Base-by-base conservation (phyloP, 73 alveolate species). In the Tetrahymena elliotti region DNA sequence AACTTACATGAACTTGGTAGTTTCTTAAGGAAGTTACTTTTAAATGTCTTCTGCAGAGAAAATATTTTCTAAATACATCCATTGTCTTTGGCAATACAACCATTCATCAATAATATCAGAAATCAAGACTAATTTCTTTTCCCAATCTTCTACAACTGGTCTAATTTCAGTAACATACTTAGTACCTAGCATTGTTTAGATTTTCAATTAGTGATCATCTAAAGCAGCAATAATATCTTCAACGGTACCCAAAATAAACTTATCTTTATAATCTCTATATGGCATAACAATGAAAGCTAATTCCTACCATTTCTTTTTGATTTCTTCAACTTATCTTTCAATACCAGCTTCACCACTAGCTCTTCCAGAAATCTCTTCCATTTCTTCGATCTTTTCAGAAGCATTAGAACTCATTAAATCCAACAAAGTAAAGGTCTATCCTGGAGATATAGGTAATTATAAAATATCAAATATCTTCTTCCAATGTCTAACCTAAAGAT, bases 41-140 rank as follows among this genome's bases (percentile, higher is more conserved):
- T 99, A 98, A 93, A 99, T 99, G 97, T 99, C 99, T 93, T 99
- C 99, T 54, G 99, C 99, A 33, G 98, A 96, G 98, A 99, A 99
- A 97, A 99, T 99, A 98, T 99, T 99, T 96, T 99, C 99, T 93
- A 99, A 97, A 97, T 99, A 99, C 99, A 99, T 99, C 99, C 99
- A 99, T 84, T 99, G 98, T 54, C 99, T 97, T 96, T 99, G 99
- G 93, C 98, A 99, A 54, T 98, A 94, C 82, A 99, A 97, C 99
- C 99, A 99, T 96, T 99, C 99, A 96, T 99, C 99, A 52, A 99
- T 99, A 88, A 99, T 99, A 98, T 99, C 99, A 22, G 99, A 97
- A n/a, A 99, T 99, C 22, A 93, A 96, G 84, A 99, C 98, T 82
- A 99, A 97, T 93, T 98, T 97, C 95, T 97, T 98, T 96, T 99